Conservation (phyloP, 2,329 filamentous ascomycete genomes). For the Curvularia lunata region DNA sequence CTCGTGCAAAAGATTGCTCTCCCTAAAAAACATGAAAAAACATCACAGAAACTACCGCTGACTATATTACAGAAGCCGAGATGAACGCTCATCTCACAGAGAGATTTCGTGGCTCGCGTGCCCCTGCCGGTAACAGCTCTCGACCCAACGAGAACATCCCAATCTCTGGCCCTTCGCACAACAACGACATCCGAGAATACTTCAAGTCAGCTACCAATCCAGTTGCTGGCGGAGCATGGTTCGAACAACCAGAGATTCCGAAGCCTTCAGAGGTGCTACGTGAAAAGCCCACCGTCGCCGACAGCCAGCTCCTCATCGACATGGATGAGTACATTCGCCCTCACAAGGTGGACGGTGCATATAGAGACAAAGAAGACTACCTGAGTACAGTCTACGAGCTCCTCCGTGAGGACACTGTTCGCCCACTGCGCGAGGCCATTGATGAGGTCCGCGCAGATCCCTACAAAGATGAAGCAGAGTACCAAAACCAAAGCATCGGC, state of each 20-base stretch:
- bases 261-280: conserved; percentile 58
- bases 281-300: conserved; percentile 5
- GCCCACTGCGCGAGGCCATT: conserved; percentile 72
- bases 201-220: conserved; percentile 24
- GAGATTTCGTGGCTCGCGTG: conserved; percentile 14
- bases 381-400: conserved; percentile 76
- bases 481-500: conserved; percentile 41
- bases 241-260: conserved; percentile 61
- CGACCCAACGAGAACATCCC: conserved; percentile 25
- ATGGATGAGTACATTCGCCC: conserved; percentile 28
- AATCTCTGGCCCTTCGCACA: conserved; percentile 10
- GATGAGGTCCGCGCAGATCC: conserved; percentile 42
- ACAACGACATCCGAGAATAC: conserved; percentile 40
- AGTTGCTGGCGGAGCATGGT: conserved; percentile 35
- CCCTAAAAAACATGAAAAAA: not conserved
- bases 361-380: conserved; percentile 68
- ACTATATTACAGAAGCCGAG: conserved; percentile 22
- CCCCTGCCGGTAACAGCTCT: not conserved
- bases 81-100: conserved; percentile 27
- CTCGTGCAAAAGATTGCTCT: not conserved
- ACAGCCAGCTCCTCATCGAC: conserved; percentile 26
- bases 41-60: conserved; percentile 6
- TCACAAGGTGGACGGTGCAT: conserved; percentile 57
- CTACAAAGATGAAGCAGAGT: conserved; percentile 59
- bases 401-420: conserved; percentile 74